phyloP scores from a whole-genome alignment of 2,329 filamentous ascomycete species.

The Thielaviopsis ethacetica region DNA sequence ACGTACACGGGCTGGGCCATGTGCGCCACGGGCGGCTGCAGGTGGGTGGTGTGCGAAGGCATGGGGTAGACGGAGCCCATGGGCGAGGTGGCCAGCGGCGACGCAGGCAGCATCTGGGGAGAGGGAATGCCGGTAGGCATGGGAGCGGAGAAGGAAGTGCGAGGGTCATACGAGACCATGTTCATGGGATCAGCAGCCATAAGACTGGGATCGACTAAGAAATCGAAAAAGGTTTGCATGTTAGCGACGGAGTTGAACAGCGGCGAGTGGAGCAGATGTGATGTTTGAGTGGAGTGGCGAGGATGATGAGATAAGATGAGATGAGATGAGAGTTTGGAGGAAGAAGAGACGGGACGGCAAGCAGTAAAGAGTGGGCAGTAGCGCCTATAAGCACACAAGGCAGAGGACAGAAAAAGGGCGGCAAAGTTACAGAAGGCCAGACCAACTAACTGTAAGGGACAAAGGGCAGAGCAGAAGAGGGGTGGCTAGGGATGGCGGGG shows the following conservation, averaged over 20 bases:
- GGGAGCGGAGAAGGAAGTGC: background rate
- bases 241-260: background rate
- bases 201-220: background rate
- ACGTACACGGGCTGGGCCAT: too few relatives aligned
- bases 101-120: conserved; percentile 6
- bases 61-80: conserved; percentile 3
- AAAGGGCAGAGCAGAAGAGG: background rate
- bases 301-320: too few relatives aligned
- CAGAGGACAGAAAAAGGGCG: background rate
- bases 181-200: conserved; percentile 3
- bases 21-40: background rate
- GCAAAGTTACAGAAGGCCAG: background rate
- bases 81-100: conserved; percentile 4
- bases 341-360: background rate
- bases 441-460: background rate
- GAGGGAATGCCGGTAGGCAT: conserved; percentile 4
- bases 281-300: background rate
- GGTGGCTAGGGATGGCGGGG: background rate
- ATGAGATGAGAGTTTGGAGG: background rate
- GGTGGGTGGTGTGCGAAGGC: background rate
- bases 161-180: background rate
- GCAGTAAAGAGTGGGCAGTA: background rate
- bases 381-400: background rate
- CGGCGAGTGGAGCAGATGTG: background rate
- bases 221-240: background rate